Percentiles rank a stretch among this genome's conserved stretches.
phyloP scores from a whole-genome alignment of 139 green algal species.

The Chlorella ohadii region DNA sequence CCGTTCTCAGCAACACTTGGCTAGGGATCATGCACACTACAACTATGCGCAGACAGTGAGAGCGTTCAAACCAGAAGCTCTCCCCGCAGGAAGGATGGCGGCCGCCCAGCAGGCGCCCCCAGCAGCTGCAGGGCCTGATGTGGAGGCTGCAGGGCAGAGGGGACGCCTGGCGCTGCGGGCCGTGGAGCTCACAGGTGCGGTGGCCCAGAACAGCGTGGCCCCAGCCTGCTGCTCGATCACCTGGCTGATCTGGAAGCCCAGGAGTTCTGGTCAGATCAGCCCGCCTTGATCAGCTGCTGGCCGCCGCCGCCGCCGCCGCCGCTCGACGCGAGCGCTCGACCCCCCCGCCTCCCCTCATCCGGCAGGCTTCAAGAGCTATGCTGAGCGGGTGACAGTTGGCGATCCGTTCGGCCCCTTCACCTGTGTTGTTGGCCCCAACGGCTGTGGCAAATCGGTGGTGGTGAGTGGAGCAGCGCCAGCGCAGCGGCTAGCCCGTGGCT shows the following conservation, averaged over 20 bases:
- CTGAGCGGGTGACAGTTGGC: background rate
- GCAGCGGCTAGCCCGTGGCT: no score
- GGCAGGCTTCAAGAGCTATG: conserved; percentile 40
- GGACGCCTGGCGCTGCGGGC: background rate
- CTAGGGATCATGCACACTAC: no score
- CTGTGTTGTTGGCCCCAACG: conserved; percentile 70
- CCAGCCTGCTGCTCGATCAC: no score
- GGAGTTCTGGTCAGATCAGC: background rate
- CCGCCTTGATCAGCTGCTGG: background rate
- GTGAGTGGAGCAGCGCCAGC: conserved; percentile 26
- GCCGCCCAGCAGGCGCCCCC: no score
- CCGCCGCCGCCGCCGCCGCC: background rate
- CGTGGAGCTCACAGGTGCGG: conserved; percentile 19
- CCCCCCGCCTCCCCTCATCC: background rate
- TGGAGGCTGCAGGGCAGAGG: no score
- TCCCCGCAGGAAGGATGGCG: no score
- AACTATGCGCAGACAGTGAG: no score
- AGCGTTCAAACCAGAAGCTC: no score
- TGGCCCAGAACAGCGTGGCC: background rate
- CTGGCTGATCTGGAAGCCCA: no score
- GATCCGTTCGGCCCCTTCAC: conserved; percentile 54
- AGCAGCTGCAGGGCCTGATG: no score
- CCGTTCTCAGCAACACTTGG: no score
- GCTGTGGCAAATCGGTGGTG: conserved; percentile 73
- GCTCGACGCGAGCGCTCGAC: no score